A percentile compares a stretch with the other conserved stretches of the same genome.
Evolutionary conservation across 2,329 filamentous ascomycete species (phyloP).

Genomic region (Tolypocladium ovalisporum): DNA sequence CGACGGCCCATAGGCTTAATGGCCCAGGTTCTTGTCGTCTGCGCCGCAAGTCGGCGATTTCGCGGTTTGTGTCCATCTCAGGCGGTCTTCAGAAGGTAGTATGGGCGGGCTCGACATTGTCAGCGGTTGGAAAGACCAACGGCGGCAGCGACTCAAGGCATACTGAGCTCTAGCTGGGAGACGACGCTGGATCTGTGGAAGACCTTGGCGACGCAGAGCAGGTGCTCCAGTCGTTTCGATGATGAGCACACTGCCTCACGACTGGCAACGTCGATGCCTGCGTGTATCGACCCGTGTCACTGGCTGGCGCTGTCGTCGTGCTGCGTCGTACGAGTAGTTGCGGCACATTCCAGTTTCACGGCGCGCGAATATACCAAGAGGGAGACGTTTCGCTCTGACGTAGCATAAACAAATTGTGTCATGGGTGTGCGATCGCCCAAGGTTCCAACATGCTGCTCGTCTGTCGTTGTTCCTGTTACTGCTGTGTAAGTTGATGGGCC

Average conservation of each 20-base stretch:
- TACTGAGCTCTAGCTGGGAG: constrained; percentile 22
- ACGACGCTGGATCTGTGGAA: constrained; percentile 27
- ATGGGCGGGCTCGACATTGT: constrained; percentile 25
- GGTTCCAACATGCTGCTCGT: not conserved
- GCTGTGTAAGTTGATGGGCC: not conserved
- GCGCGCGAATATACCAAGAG: not conserved
- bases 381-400: not conserved
- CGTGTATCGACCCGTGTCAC: no score
- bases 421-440: no score
- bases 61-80: constrained; percentile 14
- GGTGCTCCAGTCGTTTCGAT: constrained; percentile 2
- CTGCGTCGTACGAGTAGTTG: not conserved
- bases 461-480: not conserved
- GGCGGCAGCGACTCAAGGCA: constrained; percentile 17
- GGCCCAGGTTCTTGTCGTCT: constrained; percentile 16
- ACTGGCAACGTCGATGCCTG: no score
- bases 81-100: constrained; percentile 25
- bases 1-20: constrained; percentile 13
- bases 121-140: no score
- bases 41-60: constrained; percentile 13
- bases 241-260: constrained; percentile 9
- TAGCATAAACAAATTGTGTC: no score
- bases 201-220: constrained; percentile 13
- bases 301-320: not conserved
- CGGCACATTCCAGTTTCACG: no score